Base-by-base conservation (phyloP, 2,329 filamentous ascomycete genomes). In the Penicillium janthinellum region DNA sequence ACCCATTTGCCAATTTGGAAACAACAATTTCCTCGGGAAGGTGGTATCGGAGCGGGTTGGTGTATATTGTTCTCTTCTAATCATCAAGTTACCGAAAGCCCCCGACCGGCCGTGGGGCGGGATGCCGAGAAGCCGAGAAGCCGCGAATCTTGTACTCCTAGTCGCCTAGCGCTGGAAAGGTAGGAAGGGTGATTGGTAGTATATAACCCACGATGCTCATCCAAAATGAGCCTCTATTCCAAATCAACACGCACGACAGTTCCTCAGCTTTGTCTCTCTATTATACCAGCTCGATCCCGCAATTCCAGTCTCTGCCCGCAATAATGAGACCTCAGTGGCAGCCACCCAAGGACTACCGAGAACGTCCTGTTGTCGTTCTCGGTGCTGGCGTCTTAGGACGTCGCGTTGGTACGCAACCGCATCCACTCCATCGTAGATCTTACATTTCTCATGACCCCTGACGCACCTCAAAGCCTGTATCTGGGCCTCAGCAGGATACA, bases 331-430 rank as follows among this genome's bases (percentile, higher is more conserved):
- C 22, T 7, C n/a, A 44, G 20, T 73, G 71, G 71, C 44, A 64
- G 31, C 67, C 66, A 49, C 70, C 71, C 1, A 54, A 54, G 4
- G 59, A 70, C 53, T 74, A 77, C 60, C 62, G 70, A 3, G 66
- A 67, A 2, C 76, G 78, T 3, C 76, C 78, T 5, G 76, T 80
- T 3, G 68, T 73, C 5, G 66, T 80, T n/a, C 67, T 79, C 22
- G 78, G 78, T 1, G 77, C 74, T 2, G 78, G 78, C 11, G 75
- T 78, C 25, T 69, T 79, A 1, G 78, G 78, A 38, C 71, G 76
- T 11, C 75, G 78, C 6, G 67, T 79, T 3, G 77, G 75, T 65
- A 62, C 67, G n/a, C 25, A 15, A 51, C n/a, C 12, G 12, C 14
- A 41, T 15, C 17, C 38, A 5, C 14, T 41, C 17, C 12, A 6